Conservation (phyloP, 306 rosid species). For the Styphnolobium japonicum region DNA sequence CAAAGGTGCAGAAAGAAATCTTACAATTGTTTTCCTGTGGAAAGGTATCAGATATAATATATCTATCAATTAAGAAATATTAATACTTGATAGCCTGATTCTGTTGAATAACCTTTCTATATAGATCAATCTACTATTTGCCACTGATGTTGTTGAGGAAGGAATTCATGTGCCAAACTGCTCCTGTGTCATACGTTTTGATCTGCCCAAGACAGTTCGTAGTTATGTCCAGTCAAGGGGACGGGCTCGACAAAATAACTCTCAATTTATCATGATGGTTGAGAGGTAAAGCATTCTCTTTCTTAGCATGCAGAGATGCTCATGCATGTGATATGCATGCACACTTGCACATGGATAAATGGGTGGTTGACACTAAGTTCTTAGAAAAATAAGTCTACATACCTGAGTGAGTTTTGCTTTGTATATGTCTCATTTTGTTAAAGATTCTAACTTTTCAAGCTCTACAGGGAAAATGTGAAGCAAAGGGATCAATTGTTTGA, state of each 20-base stretch:
- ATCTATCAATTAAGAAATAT: background rate
- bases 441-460: background rate
- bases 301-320: background rate
- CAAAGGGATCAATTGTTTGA: conserved; percentile 58
- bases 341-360: background rate
- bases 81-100: background rate
- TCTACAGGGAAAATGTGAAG: conserved; percentile 53
- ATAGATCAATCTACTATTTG: conserved; percentile 67
- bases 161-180: conserved; percentile 74
- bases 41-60: conserved; percentile 41
- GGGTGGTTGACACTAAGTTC: background rate
- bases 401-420: background rate
- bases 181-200: conserved; percentile 67
- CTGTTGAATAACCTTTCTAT: conserved; percentile 22
- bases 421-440: background rate
- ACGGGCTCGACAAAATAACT: conserved; percentile 54
- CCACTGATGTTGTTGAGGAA: conserved; percentile 78
- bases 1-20: conserved; percentile 53
- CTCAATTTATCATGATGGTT: conserved; percentile 54
- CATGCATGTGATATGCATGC: background rate
- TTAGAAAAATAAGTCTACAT: background rate
- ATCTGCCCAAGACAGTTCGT: conserved; percentile 68
- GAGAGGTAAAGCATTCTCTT: conserved; percentile 53
- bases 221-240: conserved; percentile 77
- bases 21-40: conserved; percentile 53